These are phyloP conservation scores for Aphelidium insulamus DNA, from an alignment of 371 early-diverging fungal genomes.

Conservation along the genomic window DNA sequence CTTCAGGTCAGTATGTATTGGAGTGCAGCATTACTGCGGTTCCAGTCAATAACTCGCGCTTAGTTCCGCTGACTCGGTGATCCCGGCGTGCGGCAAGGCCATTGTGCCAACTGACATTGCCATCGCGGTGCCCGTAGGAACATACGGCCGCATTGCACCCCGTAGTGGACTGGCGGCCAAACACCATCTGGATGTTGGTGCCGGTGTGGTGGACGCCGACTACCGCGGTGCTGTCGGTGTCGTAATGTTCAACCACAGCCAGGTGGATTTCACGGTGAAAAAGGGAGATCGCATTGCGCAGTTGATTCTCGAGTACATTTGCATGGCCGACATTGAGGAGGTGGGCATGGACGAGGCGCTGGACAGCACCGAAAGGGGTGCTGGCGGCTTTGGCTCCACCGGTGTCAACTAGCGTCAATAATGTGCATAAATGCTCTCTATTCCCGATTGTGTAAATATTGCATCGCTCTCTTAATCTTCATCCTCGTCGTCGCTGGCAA, in stretches of 20 bases:
- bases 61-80: constrained; percentile 35
- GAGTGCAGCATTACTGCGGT: constrained; percentile 6
- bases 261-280: constrained; percentile 44
- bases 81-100: constrained; percentile 45
- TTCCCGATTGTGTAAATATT: no score
- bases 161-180: constrained; percentile 79
- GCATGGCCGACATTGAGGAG: constrained; percentile 50
- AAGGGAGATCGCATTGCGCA: constrained; percentile 95
- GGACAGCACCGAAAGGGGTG: constrained; percentile 60
- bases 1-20: constrained; percentile 32
- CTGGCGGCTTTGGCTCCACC: constrained; percentile 83
- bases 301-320: constrained; percentile 68
- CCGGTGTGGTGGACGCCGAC: constrained; percentile 92
- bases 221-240: constrained; percentile 69
- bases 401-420: no score
- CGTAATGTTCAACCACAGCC: constrained; percentile 74
- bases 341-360: constrained; percentile 42
- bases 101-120: constrained; percentile 62
- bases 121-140: constrained; percentile 57
- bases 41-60: neutral
- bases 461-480: neutral
- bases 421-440: no score
- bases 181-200: constrained; percentile 78
- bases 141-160: constrained; percentile 91
- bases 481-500: constrained; percentile 23